Base-by-base conservation (phyloP, 768 basidiomycete species). In the Filobasidium wieringae region DNA sequence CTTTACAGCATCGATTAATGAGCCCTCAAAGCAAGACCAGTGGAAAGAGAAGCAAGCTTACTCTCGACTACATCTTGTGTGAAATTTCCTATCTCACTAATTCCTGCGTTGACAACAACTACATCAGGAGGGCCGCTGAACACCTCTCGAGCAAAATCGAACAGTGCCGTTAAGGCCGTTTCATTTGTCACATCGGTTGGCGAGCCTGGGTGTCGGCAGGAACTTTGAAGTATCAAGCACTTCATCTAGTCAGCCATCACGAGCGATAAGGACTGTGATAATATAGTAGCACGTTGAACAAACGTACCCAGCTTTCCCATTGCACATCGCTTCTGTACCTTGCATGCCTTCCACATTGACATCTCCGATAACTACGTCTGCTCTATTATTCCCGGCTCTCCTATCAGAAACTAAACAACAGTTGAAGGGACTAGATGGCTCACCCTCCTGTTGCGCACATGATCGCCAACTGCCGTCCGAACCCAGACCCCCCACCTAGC, bases 81-180 rank as follows among this genome's bases (percentile, higher is more conserved):
- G 22, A 43, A 32, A 8, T 43, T 27, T 15, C 60, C 60, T 6
- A 61, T 41, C 39, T 59, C 58, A 31, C n/a, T 54, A 4, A 61
- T 51, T 29, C 60, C 60, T 7, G 60, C 60, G 40, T 61, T 61
- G 24, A 51, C 60, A 36, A 61, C 34, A 2, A 61, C 60, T 11
- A 61, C 55, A 26, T 61, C 60, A 17, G 60, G 53, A 9, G 55
- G 49, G 4, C 55, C 39, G n/a, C 24, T 26, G 34, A 55, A 55
- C 4, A 27, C 29, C 4, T n/a, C 39, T n/a, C 36, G 30, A 15
- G 53, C 54, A 36, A 47, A 36, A 22, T 37, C 29, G 27, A 55
- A 53, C 15, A 54, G 34, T 27, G 14, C 11, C 7, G 8, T 14
- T 9, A 33, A 45, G 12, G 58, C 50, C 22, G 53, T 24, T 30